Conservation (phyloP, 495 filamentous ascomycete species). For the Neurospora hispaniola region DNA sequence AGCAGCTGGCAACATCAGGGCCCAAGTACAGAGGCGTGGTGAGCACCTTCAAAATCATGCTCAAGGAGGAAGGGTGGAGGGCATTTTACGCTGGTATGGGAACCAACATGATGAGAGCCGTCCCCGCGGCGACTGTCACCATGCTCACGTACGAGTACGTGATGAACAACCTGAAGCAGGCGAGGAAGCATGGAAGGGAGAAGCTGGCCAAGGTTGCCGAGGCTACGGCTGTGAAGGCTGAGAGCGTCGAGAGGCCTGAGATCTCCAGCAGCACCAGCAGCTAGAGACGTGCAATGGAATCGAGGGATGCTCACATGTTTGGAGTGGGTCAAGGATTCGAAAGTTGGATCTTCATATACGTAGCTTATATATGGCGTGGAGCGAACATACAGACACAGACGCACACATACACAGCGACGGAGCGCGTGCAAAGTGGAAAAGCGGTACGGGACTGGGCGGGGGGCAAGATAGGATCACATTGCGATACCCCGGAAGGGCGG, state of each 20-base stretch:
- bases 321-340: not conserved
- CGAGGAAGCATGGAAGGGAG: constrained; percentile 21
- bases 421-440: not conserved
- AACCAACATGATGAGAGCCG: constrained; percentile 91
- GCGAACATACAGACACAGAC: not conserved
- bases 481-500: not conserved
- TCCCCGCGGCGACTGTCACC: constrained; percentile 91
- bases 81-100: constrained; percentile 98
- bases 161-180: constrained; percentile 43
- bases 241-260: not conserved
- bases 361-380: not conserved
- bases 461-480: not conserved
- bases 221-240: not conserved
- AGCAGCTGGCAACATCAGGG: not conserved
- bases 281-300: not conserved
- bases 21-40: constrained; percentile 74
- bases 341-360: not conserved
- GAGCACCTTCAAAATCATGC: constrained; percentile 73
- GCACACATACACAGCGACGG: not conserved
- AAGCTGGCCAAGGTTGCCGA: constrained; percentile 13
- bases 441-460: not conserved
- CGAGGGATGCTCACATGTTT: not conserved
- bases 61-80: constrained; percentile 86
- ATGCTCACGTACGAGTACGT: constrained; percentile 94
- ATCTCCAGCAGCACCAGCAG: not conserved